Evolutionary conservation across 2,329 filamentous ascomycete species (phyloP).

Genomic region (Hymenoscyphus albidus): DNA sequence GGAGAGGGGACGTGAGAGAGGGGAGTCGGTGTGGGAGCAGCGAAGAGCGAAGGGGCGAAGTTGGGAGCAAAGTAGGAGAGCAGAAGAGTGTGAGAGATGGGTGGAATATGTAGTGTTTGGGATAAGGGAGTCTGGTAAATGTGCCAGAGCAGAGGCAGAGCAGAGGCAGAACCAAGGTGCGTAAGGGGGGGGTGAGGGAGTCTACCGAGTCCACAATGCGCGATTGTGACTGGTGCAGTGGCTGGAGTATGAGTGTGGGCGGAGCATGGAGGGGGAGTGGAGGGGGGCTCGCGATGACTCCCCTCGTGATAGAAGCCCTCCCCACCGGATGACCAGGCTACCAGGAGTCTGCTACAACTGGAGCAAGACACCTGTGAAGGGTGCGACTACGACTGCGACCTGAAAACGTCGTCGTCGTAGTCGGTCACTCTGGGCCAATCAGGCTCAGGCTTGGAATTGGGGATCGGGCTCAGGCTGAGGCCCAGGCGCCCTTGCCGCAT

Average conservation of each 20-base stretch:
- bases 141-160: too few relatives aligned
- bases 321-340: constrained; percentile 12
- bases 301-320: constrained; percentile 14
- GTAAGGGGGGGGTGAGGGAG: not conserved
- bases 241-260: constrained; percentile 8
- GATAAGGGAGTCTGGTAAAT: too few relatives aligned
- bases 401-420: not conserved
- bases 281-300: constrained; percentile 10
- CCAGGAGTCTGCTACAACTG: not conserved
- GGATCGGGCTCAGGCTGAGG: not conserved
- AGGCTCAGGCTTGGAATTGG: too few relatives aligned
- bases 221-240: constrained; percentile 11
- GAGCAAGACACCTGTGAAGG: not conserved
- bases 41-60: not conserved
- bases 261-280: constrained; percentile 2
- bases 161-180: not conserved
- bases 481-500: constrained; percentile 5
- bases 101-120: constrained; percentile 9
- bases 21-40: not conserved
- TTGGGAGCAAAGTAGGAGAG: constrained; percentile 7
- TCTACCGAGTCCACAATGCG: constrained; percentile 2
- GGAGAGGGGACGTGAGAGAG: not conserved
- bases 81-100: constrained; percentile 18
- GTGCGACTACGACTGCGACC: not conserved
- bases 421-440: not conserved